A percentile compares a stretch with the other conserved stretches of the same genome.
Conservation (phyloP, 2,329 filamentous ascomycete species). For the Madurella fahalii region DNA sequence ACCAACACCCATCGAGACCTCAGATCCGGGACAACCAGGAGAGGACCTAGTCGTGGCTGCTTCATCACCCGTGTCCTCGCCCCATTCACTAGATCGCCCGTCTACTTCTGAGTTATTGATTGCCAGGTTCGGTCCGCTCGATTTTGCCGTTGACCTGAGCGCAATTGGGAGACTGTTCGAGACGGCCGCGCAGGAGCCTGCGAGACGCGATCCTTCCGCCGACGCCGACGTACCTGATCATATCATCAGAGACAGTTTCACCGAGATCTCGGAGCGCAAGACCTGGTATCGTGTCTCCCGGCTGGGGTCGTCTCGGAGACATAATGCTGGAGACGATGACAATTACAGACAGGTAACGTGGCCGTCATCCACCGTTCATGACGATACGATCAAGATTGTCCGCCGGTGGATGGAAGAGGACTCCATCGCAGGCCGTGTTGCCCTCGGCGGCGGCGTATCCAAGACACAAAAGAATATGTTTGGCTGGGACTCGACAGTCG, state of each 20-base stretch:
- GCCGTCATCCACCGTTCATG: conserved; percentile 50
- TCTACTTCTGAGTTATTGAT: conserved; percentile 19
- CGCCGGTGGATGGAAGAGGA: conserved; percentile 64
- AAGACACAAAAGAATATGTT: conserved; percentile 51
- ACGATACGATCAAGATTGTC: conserved; percentile 54
- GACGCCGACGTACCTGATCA: conserved; percentile 41
- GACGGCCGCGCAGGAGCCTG: conserved; percentile 30
- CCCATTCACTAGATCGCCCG: background rate
- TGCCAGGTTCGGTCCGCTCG: conserved; percentile 28
- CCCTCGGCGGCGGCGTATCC: conserved; percentile 40
- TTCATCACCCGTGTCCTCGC: background rate
- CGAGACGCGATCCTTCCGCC: conserved; percentile 19
- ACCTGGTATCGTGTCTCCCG: conserved; percentile 63
- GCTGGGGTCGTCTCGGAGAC: conserved; percentile 53
- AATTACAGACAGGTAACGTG: conserved; percentile 58
- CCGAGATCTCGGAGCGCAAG: conserved; percentile 54
- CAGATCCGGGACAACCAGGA: conserved; percentile 2
- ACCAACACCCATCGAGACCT: background rate
- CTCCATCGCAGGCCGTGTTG: conserved; percentile 49
- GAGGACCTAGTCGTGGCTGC: background rate
- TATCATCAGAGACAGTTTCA: conserved; percentile 50
- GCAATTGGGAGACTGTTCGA: conserved; percentile 32
- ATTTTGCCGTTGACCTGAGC: conserved; percentile 18
- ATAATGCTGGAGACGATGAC: conserved; percentile 55
- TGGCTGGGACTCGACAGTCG: conserved; percentile 56